Percentiles rank a stretch among this genome's conserved stretches.
phyloP scores from a whole-genome alignment of 768 basidiomycete species.

The Lyophyllum semitale region DNA sequence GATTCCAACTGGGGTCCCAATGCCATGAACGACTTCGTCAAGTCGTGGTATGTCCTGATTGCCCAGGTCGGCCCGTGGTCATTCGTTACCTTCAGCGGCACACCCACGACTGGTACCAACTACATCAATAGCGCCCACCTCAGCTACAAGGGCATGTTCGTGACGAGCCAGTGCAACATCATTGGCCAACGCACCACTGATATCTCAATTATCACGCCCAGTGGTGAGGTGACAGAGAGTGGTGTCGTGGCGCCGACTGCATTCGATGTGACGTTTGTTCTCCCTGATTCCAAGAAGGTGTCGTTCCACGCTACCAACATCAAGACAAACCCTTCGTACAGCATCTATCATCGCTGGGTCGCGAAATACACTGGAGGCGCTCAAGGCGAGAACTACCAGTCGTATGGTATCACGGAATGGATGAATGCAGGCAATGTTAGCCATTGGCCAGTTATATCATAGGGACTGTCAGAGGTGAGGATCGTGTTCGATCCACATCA shows the following conservation, averaged over 20 bases:
- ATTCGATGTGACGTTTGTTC: conserved; percentile 13
- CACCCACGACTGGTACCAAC: conserved; percentile 13
- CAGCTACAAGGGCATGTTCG: conserved; percentile 12
- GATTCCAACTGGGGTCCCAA: conserved; percentile 17
- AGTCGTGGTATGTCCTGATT: conserved; percentile 18
- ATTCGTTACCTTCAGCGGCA: conserved; percentile 16
- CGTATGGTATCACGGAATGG: conserved; percentile 16
- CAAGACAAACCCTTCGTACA: conserved; percentile 12
- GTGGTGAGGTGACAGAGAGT: conserved; percentile 8
- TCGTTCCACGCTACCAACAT: conserved; percentile 17
- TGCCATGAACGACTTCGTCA: conserved; percentile 16
- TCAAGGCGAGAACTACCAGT: conserved; percentile 3
- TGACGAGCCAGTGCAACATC: conserved; percentile 16
- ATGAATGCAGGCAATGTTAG: conserved; percentile 14
- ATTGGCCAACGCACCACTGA: conserved; percentile 15
- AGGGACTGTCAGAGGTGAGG: too few species aligned
- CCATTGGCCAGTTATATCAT: conserved; percentile 18
- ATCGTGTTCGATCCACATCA: too few species aligned
- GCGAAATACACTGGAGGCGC: conserved; percentile 14
- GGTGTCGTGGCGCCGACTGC: conserved; percentile 12
- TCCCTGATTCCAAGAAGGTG: conserved; percentile 6
- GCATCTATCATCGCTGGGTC: conserved; percentile 17
- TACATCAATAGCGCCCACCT: conserved; percentile 15
- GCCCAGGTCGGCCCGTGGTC: conserved; percentile 18
- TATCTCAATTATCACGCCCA: conserved; percentile 13